Evolutionary conservation across 192 early-diverging fungal species (phyloP).

Genomic region (Blastocladiella britannica): DNA sequence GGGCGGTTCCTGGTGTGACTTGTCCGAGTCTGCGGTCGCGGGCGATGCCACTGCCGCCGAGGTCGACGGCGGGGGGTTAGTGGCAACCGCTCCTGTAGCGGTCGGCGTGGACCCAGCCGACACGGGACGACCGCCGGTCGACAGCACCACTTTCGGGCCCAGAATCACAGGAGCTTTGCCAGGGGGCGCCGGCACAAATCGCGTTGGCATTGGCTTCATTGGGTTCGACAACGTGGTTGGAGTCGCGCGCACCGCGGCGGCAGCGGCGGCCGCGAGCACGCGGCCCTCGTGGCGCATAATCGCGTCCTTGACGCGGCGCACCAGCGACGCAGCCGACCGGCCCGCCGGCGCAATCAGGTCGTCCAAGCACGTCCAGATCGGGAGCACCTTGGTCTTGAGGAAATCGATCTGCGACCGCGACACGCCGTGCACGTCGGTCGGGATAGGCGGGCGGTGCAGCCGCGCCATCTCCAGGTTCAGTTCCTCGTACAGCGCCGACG

Average conservation of each 20-base stretch:
- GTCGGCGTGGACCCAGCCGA: too few species aligned
- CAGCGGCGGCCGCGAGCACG: neutral
- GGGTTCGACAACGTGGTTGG: neutral
- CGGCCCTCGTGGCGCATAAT: neutral
- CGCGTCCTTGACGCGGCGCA: neutral
- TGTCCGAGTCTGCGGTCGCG: too few species aligned
- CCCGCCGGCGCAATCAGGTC: neutral
- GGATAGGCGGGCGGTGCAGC: neutral
- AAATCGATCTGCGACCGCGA: neutral
- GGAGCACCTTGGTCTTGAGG: neutral
- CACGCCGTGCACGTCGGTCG: neutral
- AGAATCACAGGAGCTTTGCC: too few species aligned
- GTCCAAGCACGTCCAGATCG: too few species aligned
- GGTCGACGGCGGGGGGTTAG: too few species aligned
- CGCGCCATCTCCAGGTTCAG: neutral
- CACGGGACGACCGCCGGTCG: too few species aligned
- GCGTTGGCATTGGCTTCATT: too few species aligned
- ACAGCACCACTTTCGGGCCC: too few species aligned
- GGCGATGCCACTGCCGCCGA: too few species aligned
- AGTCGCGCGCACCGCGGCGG: neutral
- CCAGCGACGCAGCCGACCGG: neutral
- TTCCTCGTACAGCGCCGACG: neutral
- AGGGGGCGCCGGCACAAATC: too few species aligned
- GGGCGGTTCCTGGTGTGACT: too few species aligned
- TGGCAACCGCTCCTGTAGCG: too few species aligned